Conservation (phyloP, 345 rosid species). For the Turnera subulata region DNA sequence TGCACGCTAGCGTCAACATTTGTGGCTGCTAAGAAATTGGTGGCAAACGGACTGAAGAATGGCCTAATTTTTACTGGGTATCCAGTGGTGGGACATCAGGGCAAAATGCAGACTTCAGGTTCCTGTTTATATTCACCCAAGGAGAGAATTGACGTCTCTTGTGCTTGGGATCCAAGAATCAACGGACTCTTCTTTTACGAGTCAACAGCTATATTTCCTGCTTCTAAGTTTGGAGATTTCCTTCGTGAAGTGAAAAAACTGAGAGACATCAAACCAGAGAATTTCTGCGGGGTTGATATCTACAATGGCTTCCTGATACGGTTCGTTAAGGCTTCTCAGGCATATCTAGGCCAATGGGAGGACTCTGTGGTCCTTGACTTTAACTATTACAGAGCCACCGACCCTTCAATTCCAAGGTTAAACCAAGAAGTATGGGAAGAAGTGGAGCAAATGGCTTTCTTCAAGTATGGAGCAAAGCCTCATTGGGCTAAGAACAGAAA, state of each 20-base stretch:
- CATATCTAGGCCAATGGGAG: slow-evolving; percentile 71
- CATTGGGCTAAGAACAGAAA: slow-evolving; percentile 92
- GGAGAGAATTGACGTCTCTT: slow-evolving; percentile 35
- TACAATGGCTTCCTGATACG: slow-evolving; percentile 69
- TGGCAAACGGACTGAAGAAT: slow-evolving; percentile 66
- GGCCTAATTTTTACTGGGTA: slow-evolving; percentile 62
- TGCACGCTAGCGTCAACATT: slow-evolving; percentile 49
- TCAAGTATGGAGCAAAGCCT: slow-evolving; percentile 70
- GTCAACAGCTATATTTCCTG: slow-evolving; percentile 60
- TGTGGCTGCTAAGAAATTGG: slow-evolving; percentile 52
- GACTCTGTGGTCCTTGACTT: slow-evolving; percentile 79
- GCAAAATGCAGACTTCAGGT: slow-evolving; percentile 75
- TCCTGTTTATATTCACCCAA: slow-evolving; percentile 69
- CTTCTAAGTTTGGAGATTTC: slow-evolving; percentile 45
- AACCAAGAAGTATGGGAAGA: slow-evolving; percentile 81
- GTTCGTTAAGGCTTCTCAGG: slow-evolving; percentile 66
- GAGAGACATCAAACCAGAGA: slow-evolving; percentile 54
- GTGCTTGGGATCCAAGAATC: slow-evolving; percentile 81
- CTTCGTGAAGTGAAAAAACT: slow-evolving; percentile 53
- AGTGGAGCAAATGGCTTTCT: slow-evolving; percentile 84
- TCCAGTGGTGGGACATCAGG: slow-evolving; percentile 80
- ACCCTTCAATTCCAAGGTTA: slow-evolving; percentile 56
- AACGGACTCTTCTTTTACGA: slow-evolving; percentile 75
- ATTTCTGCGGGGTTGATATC: slow-evolving; percentile 64
- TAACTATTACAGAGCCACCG: slow-evolving; percentile 64